Evolutionary conservation across 345 rosid species (phyloP).

Genomic region (Eucalyptus pauciflora): DNA sequence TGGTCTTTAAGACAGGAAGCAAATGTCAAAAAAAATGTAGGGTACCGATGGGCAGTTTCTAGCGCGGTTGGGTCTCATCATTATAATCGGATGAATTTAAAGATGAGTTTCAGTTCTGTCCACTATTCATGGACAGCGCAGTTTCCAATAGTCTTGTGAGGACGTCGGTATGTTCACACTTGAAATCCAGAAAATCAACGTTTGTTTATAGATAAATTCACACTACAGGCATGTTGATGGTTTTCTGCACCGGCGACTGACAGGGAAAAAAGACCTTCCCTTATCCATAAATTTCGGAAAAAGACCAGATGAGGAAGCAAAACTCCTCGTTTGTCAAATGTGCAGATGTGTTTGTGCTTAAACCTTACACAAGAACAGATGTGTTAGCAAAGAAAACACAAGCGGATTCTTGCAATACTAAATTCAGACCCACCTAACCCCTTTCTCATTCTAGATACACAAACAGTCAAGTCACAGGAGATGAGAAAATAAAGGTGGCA

Average conservation of each 20-base stretch:
- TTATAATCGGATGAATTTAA: neutral
- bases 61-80: neutral
- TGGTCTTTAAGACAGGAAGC: neutral
- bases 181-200: neutral
- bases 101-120: neutral
- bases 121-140: neutral
- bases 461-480: neutral
- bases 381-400: neutral
- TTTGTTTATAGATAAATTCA: neutral
- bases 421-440: neutral
- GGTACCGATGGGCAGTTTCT: neutral
- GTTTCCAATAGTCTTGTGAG: neutral
- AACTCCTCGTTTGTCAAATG: neutral
- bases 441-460: neutral
- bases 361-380: neutral
- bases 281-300: neutral
- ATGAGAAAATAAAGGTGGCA: constrained; percentile 1
- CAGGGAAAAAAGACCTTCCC: neutral
- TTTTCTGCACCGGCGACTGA: neutral
- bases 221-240: neutral
- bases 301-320: neutral
- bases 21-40: neutral
- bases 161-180: neutral
- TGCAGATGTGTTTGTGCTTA: neutral
- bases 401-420: neutral